phyloP scores from a whole-genome alignment of 108 stramenopile species.

The Nitzschia palea region DNA sequence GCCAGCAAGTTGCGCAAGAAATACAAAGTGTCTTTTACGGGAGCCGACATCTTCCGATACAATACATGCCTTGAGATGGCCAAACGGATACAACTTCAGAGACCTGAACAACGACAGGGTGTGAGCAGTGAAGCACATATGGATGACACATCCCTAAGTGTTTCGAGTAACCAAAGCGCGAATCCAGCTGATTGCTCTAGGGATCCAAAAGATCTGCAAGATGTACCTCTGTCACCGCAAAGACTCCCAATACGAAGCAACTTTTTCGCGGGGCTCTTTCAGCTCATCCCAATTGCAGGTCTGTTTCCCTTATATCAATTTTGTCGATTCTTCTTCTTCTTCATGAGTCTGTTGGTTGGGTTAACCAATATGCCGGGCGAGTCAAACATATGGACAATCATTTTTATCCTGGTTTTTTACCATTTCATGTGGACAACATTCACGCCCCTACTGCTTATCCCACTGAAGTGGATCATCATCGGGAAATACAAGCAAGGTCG shows the following conservation, averaged over 20 bases:
- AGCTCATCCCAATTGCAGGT: constrained; percentile 40
- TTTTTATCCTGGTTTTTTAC: constrained; percentile 44
- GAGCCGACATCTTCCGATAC: constrained; percentile 58
- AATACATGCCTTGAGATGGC: constrained; percentile 45
- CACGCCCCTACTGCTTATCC: constrained; percentile 52
- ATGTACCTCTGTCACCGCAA: constrained; percentile 25
- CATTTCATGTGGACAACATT: constrained; percentile 44
- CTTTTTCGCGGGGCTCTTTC: constrained; percentile 25
- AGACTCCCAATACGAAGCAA: constrained; percentile 12
- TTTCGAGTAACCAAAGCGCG: constrained; percentile 2
- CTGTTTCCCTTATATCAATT: constrained; percentile 53
- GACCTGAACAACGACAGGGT: neutral
- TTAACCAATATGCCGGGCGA: constrained; percentile 35
- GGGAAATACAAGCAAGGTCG: constrained; percentile 54
- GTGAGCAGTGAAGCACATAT: neutral
- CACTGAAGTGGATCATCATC: constrained; percentile 59
- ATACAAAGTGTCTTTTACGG: constrained; percentile 36
- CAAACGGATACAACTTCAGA: constrained; percentile 30
- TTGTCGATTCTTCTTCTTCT: constrained; percentile 52
- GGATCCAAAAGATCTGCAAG: constrained; percentile 23
- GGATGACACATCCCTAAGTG: constrained; percentile 14
- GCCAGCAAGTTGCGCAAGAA: constrained; percentile 51
- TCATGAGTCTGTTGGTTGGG: constrained; percentile 32
- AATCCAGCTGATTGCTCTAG: neutral
- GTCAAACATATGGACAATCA: constrained; percentile 29